Base-by-base conservation (phyloP, 768 basidiomycete species). In the Serendipita sp. region DNA sequence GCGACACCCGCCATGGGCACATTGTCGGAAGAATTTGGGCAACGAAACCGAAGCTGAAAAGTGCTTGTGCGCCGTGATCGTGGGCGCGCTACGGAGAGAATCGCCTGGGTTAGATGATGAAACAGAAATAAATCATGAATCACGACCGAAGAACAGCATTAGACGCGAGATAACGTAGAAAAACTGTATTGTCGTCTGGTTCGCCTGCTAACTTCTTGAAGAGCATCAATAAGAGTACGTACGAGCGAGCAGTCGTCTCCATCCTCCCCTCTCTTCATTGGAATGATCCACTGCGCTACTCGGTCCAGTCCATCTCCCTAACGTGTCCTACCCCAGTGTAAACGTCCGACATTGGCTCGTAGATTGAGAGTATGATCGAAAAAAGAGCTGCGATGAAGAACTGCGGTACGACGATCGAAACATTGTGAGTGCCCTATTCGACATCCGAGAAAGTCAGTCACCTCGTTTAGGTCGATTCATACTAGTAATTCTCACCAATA, bases 401-500 rank as follows among this genome's bases (percentile, higher is more conserved):
- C 70, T 98, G 95, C 0, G 95, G 95, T 4, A 96, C 75, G 65
- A 97, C 95, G 67, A 98, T 77, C 73, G 88, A 95, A 65, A 97
- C 81, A 70, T 96, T 98, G 74, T 97, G 93, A 62, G 96, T 95
- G 45, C 95, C 93, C 90, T 92, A 66, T 48, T 43, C 31, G 50
- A 40, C 13, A 40, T 40, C 1, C 10, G 15, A 36, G 23, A 60
- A 34, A 18, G n/a, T 50, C 16, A 33, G 18, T 10, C 29, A 63
- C 31, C 1, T 23, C 23, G 1, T 23, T 23, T 1, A 40, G 2
- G 13, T 16, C 10, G 2, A 64, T 23, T 40, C 33, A 31, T 53
- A 62, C 40, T 48, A 55, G 55, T 43, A 46, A 33, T 13, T 78
- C 84, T 65, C 67, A 91, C 88, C 66, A 93, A 74, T 63, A 93